Evolutionary conservation across 371 early-diverging fungal species (phyloP), one percentile per base, ranked within the genome.

Genomic region (Rhizomucor pusillus): DNA sequence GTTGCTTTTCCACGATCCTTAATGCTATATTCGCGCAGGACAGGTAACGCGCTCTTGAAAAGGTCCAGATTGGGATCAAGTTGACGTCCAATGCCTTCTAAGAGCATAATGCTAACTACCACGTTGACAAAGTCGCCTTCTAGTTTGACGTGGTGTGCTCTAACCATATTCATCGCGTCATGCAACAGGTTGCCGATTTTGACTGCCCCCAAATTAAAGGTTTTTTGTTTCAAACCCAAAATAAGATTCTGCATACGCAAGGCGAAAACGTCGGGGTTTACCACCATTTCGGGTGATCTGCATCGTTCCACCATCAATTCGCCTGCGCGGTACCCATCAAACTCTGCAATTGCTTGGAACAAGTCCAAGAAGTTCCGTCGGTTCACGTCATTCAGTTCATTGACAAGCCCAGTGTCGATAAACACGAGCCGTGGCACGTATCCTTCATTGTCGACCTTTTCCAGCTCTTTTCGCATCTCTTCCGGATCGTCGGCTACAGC

Each of bases 51-150:
- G 12, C 76, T 89, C 51, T 89, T 86, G 59, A 97, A 81, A 36
- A 98, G 72, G 66, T 98, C 97, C 33, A 95, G 69, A n/a, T 92
- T 87, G 1, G 94, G 93, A 62, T 94, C 89, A 52, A 98, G 65
- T 50, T 86, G 85, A 29, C 94, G 69, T 1, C 97, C 98, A 54
- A 97, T 89, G 0, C 99, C 99, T 70, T 98, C 99, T 11, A 97
- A 63, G 43, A 96, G 71, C 75, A 95, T 80, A 59, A 94, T 88
- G 13, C 91, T 85, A 35, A 98, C 89, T 6, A 91, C 85, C 1
- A 97, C 85, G 67, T 95, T 96, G 29, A 90, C 87, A 78, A 94
- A 98, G 50, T 94, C 95, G 0, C 94, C 93, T 57, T 96, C 97
- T 47, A 98, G 71, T 47, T 88, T 86, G 6, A 98, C 95, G 52